Conservation (phyloP, 2,329 filamentous ascomycete species). For the Cordyceps farinosa region DNA sequence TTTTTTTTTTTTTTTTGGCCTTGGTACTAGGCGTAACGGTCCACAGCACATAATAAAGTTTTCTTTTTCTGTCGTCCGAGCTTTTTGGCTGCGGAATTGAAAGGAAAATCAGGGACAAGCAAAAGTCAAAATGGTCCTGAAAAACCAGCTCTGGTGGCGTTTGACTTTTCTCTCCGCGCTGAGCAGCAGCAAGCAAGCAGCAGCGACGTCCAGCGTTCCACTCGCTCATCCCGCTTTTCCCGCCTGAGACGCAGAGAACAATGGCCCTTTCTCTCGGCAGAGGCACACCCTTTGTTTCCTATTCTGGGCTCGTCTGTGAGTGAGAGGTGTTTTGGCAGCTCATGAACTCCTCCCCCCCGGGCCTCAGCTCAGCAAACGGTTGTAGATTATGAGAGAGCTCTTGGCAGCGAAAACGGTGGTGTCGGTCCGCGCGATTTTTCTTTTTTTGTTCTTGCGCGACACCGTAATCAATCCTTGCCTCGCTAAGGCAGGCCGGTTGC, state of each 20-base stretch:
- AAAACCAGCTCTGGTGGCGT: neutral
- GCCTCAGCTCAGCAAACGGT: too few species aligned
- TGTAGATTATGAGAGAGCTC: too few species aligned
- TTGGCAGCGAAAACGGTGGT: neutral
- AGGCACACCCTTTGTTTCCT: too few species aligned
- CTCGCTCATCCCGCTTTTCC: neutral
- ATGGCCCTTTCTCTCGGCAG: neutral
- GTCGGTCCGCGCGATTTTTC: slow-evolving; percentile 1
- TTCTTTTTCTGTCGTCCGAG: neutral
- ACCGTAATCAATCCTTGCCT: neutral
- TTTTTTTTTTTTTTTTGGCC: too few species aligned
- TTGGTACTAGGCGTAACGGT: neutral
- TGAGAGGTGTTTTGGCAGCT: neutral
- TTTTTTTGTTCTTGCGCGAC: neutral
- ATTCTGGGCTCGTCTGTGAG: too few species aligned
- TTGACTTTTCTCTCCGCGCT: slow-evolving; percentile 13
- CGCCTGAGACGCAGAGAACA: neutral
- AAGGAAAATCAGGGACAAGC: neutral
- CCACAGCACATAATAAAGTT: neutral
- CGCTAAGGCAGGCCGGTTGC: neutral
- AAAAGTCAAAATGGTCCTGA: slow-evolving; percentile 10
- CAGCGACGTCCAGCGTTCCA: slow-evolving; percentile 11
- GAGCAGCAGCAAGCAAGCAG: neutral
- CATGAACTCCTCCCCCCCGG: neutral
- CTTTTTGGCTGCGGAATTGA: neutral